Evolutionary conservation across 352 stramenopile genomes (phyloP).

Genomic region (Albugo laibachii): DNA sequence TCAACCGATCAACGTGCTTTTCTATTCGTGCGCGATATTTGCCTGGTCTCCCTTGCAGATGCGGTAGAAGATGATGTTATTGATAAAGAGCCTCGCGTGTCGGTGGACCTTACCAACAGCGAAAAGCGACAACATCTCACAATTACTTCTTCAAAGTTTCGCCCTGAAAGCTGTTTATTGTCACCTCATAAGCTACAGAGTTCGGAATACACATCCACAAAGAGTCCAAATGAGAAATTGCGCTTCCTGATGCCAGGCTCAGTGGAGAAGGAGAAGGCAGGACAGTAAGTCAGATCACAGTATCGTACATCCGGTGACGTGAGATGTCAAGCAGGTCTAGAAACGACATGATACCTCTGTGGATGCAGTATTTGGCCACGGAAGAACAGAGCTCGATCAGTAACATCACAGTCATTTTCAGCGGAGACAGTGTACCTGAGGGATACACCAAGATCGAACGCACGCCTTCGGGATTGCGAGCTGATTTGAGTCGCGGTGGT

Average conservation of each 20-base stretch:
- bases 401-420: conserved; percentile 61
- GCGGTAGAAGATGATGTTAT: too few relatives aligned
- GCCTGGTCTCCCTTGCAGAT: conserved; percentile 1
- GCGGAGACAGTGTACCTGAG: conserved; percentile 39
- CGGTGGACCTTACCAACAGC: too few relatives aligned
- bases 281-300: conserved; percentile 15
- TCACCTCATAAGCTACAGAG: too few relatives aligned
- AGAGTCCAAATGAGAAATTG: conserved; percentile 34
- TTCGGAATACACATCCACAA: conserved; percentile 4
- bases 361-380: conserved; percentile 6
- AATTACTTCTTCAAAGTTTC: too few relatives aligned
- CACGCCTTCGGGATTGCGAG: conserved; percentile 43
- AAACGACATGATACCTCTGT: background rate
- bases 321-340: background rate
- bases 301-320: conserved; percentile 9
- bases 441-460: conserved; percentile 64
- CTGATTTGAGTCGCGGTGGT: conserved; percentile 66
- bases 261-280: conserved; percentile 27
- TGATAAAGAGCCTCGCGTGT: too few relatives aligned
- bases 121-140: too few relatives aligned
- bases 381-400: conserved; percentile 30
- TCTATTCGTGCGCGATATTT: conserved; percentile 41
- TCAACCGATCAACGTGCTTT: conserved; percentile 21
- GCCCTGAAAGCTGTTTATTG: too few relatives aligned
- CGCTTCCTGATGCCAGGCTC: conserved; percentile 16